phyloP scores from a whole-genome alignment of 768 basidiomycete species.

The Hebeloma cylindrosporum region DNA sequence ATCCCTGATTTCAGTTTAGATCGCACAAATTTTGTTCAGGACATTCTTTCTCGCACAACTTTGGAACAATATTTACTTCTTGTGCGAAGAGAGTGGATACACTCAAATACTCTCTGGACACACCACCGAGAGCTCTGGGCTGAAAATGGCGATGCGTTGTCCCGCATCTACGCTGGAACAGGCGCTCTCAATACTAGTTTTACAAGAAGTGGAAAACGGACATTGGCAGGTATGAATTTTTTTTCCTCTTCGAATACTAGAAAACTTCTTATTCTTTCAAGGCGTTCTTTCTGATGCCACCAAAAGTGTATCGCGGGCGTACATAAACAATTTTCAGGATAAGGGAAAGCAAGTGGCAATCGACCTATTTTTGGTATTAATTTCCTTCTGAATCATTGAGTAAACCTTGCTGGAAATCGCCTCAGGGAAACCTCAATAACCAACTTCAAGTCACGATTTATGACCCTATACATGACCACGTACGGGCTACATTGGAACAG shows the following conservation, averaged over 20 bases:
- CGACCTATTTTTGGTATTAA: slow-evolving; percentile 84
- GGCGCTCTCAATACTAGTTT: slow-evolving; percentile 95
- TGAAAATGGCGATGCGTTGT: slow-evolving; percentile 92
- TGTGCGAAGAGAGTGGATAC: slow-evolving; percentile 74
- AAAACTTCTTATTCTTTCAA: slow-evolving; percentile 21
- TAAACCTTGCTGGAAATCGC: slow-evolving; percentile 5
- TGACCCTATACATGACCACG: slow-evolving; percentile 90
- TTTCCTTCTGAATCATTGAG: background rate
- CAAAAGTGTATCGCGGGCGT: slow-evolving; percentile 93
- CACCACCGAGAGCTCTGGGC: slow-evolving; percentile 96
- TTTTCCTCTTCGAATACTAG: slow-evolving; percentile 4
- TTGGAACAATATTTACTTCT: slow-evolving; percentile 83
- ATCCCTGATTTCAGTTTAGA: slow-evolving; percentile 63
- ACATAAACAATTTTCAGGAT: slow-evolving; percentile 98
- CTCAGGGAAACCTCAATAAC: slow-evolving; percentile 89
- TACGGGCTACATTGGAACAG: slow-evolving; percentile 66
- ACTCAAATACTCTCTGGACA: slow-evolving; percentile 70
- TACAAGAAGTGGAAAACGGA: slow-evolving; percentile 92
- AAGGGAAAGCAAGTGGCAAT: slow-evolving; percentile 92
- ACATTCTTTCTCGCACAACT: slow-evolving; percentile 82
- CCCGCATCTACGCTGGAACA: slow-evolving; percentile 92
- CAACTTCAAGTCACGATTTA: slow-evolving; percentile 89
- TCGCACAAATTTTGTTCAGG: slow-evolving; percentile 96
- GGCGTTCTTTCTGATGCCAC: slow-evolving; percentile 95
- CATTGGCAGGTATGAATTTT: slow-evolving; percentile 65